These are phyloP conservation scores for Mycosphaerelloides madeirae DNA, from an alignment of 2,329 filamentous ascomycete species.

Conservation along the genomic window DNA sequence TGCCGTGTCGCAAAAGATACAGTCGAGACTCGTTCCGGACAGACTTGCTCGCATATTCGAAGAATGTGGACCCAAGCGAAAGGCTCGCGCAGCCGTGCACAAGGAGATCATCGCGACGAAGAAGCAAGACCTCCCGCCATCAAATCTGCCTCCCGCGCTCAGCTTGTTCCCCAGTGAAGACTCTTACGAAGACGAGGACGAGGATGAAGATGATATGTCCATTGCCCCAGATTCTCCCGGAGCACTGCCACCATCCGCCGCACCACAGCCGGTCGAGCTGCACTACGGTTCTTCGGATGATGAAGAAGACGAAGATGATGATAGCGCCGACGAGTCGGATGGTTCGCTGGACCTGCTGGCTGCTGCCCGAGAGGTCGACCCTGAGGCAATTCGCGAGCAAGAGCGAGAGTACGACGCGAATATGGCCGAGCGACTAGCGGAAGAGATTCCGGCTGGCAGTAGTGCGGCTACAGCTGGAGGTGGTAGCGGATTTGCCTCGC, in stretches of 20 bases:
- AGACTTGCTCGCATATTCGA: conserved; percentile 34
- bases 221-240: conserved; percentile 18
- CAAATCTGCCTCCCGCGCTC: conserved; percentile 41
- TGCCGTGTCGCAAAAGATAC: neutral
- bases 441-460: conserved; percentile 47
- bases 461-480: conserved; percentile 47
- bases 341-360: conserved; percentile 44
- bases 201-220: conserved; percentile 30
- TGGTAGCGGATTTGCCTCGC: conserved; percentile 45
- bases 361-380: conserved; percentile 41
- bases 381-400: conserved; percentile 35
- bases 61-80: conserved; percentile 5
- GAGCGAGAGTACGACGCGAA: conserved; percentile 47
- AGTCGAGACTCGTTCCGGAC: conserved; percentile 24
- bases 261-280: conserved; percentile 31
- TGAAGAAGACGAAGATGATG: conserved; percentile 31
- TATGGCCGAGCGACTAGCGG: conserved; percentile 44
- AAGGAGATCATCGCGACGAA: conserved; percentile 64
- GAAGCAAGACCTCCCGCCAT: conserved; percentile 55
- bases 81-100: conserved; percentile 48
- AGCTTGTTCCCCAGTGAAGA: conserved; percentile 37
- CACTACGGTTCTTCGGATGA: conserved; percentile 23
- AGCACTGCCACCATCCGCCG: conserved; percentile 25
- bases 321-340: conserved; percentile 30
- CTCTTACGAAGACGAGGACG: conserved; percentile 32